These are phyloP conservation scores for Hibiscus trionum DNA, from an alignment of 345 rosid species.

Conservation along the genomic window DNA sequence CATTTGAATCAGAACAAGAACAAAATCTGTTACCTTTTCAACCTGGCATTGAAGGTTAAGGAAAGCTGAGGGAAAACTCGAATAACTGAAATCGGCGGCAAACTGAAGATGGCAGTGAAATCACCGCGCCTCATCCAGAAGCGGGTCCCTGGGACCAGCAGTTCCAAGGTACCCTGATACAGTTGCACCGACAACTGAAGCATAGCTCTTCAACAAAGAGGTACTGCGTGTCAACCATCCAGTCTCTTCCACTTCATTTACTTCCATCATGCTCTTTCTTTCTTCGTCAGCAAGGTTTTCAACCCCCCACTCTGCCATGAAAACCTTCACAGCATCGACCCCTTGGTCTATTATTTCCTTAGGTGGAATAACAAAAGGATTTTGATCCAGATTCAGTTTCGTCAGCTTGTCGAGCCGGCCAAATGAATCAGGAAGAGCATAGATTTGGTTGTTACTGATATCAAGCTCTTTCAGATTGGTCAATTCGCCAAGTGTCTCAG, in stretches of 20 bases:
- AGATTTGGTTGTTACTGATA: conserved; percentile 91
- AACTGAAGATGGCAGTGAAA: background rate
- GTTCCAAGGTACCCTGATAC: conserved; percentile 43
- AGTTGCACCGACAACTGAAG: conserved; percentile 28
- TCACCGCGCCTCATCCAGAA: conserved; percentile 64
- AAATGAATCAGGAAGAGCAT: conserved; percentile 65
- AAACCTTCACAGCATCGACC: conserved; percentile 57
- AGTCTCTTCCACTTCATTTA: conserved; percentile 35
- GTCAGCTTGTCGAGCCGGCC: conserved; percentile 55
- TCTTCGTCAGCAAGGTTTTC: conserved; percentile 53
- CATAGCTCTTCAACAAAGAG: conserved; percentile 59
- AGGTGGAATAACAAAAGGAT: conserved; percentile 68
- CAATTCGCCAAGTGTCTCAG: conserved; percentile 61
- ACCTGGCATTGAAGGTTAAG: background rate
- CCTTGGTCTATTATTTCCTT: conserved; percentile 53
- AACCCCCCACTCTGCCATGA: conserved; percentile 75
- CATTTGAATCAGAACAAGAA: background rate
- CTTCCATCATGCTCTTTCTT: conserved; percentile 43
- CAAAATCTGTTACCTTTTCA: conserved; percentile 6
- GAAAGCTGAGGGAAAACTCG: background rate
- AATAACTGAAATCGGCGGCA: background rate
- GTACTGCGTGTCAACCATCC: conserved; percentile 87
- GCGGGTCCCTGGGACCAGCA: conserved; percentile 42
- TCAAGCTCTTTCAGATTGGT: conserved; percentile 77
- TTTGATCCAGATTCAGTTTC: conserved; percentile 76